phyloP scores from a whole-genome alignment of 2,329 filamentous ascomycete species.

The Fusarium sp. region DNA sequence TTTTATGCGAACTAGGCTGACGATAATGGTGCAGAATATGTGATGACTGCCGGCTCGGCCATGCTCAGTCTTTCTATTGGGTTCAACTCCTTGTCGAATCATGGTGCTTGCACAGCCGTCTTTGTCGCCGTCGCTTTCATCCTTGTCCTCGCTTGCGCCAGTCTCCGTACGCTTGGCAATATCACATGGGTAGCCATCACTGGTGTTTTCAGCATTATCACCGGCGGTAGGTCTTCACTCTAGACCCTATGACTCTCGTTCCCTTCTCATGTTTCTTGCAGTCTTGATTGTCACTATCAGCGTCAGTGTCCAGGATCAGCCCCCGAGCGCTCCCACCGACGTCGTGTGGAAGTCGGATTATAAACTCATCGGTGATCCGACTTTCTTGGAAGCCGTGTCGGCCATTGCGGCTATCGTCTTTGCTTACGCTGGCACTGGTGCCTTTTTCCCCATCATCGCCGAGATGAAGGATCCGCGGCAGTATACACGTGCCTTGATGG shows the following conservation, averaged over 20 bases:
- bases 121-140: background rate
- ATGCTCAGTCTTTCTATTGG: background rate
- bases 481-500: background rate
- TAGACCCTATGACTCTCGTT: too few species aligned
- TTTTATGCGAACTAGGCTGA: too few species aligned
- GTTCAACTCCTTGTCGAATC: background rate
- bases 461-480: background rate
- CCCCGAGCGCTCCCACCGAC: background rate
- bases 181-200: background rate
- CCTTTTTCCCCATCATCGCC: background rate
- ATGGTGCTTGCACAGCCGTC: background rate
- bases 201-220: background rate
- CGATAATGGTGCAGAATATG: too few species aligned
- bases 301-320: background rate
- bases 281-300: background rate
- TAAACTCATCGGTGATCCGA: background rate
- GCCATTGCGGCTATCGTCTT: background rate
- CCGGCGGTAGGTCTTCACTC: background rate
- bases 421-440: background rate
- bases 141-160: background rate
- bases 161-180: background rate
- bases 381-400: background rate
- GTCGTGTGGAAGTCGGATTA: background rate
- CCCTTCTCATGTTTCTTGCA: background rate
- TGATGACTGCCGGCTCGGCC: background rate